Evolutionary conservation across 2,329 filamentous ascomycete genomes (phyloP).

Genomic region (Scedosporium boydii): DNA sequence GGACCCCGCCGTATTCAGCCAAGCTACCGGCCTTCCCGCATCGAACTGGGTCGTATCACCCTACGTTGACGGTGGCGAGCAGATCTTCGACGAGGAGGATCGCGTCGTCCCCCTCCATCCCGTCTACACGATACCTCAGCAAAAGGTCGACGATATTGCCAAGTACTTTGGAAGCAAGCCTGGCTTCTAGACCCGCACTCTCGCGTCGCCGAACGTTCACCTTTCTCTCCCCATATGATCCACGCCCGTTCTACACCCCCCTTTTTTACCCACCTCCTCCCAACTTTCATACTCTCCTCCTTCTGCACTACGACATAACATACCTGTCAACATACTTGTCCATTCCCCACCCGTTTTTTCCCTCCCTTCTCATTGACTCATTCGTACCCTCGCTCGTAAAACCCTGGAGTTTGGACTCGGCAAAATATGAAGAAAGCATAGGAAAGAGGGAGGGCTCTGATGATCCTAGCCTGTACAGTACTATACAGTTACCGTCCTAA

Average conservation of each 20-base stretch:
- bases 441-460: background rate
- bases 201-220: background rate
- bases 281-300: background rate
- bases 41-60: constrained; percentile 37
- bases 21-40: constrained; percentile 16
- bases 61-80: constrained; percentile 40
- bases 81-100: constrained; percentile 58
- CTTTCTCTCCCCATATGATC: background rate
- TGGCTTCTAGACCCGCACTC: constrained; percentile 29
- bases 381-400: background rate
- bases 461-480: background rate
- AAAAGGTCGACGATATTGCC: constrained; percentile 49
- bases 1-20: constrained; percentile 15
- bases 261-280: background rate
- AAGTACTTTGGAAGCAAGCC: constrained; percentile 47
- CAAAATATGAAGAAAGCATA: background rate
- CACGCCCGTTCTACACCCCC: background rate
- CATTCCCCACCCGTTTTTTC: background rate
- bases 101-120: constrained; percentile 60
- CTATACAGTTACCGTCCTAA: background rate
- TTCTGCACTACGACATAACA: background rate
- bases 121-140: constrained; percentile 65
- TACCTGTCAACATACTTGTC: background rate
- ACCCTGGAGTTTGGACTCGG: background rate
- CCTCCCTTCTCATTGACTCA: background rate